Conservation (phyloP, 106 monocot genomes). For the Posidonia australis region DNA sequence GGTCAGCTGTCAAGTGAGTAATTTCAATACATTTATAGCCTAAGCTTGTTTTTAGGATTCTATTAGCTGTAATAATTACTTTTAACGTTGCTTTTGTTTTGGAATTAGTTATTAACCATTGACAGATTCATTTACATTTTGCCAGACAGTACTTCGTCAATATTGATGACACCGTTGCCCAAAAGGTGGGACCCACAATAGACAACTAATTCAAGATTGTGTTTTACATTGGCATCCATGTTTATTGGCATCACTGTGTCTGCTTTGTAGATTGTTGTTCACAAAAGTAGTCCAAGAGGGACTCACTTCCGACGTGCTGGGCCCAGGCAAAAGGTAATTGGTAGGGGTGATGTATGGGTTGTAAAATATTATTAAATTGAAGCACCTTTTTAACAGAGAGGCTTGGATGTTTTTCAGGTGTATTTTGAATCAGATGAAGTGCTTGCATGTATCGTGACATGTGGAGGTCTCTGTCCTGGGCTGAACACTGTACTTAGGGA, state of each 20-base stretch:
- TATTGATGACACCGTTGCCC: slow-evolving; percentile 30
- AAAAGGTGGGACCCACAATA: slow-evolving; percentile 17
- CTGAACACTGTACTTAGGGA: slow-evolving; percentile 91
- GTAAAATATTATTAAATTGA: neutral
- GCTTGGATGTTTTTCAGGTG: slow-evolving; percentile 31
- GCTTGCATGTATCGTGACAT: slow-evolving; percentile 87
- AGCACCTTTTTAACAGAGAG: neutral
- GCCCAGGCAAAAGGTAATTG: slow-evolving; percentile 62
- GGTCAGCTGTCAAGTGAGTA: slow-evolving; percentile 32
- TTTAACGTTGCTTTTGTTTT: neutral
- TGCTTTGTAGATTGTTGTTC: slow-evolving; percentile 50
- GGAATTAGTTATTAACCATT: neutral
- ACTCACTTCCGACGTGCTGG: slow-evolving; percentile 80
- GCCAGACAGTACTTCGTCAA: slow-evolving; percentile 38
- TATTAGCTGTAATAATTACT: neutral
- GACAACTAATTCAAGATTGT: neutral
- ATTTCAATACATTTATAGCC: neutral
- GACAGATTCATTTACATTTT: neutral
- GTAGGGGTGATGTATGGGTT: neutral
- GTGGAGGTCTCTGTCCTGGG: slow-evolving; percentile 87
- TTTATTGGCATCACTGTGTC: neutral
- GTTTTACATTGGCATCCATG: neutral
- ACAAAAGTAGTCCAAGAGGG: slow-evolving; percentile 47
- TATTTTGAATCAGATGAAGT: slow-evolving; percentile 81
- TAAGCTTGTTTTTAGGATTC: neutral